Base-by-base conservation (phyloP, 148 eudicot genomes). In the Oxyria digyna region DNA sequence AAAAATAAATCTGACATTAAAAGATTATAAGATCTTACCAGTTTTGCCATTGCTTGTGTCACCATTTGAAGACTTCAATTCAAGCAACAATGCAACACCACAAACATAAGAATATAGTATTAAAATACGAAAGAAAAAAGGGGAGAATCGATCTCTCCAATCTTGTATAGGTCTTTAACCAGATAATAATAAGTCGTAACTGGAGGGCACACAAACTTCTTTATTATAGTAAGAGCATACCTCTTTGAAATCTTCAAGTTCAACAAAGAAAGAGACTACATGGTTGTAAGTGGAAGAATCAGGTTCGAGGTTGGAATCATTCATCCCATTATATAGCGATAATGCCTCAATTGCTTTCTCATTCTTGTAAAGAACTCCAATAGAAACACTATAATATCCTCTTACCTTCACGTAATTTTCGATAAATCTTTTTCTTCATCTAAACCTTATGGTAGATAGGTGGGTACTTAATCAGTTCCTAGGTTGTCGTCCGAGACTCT, bases 121-220 rank as follows among this genome's bases (percentile, higher is more conserved):
- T n/a, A n/a, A n/a, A n/a, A n/a, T n/a, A n/a, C n/a, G n/a, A n/a
- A n/a, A n/a, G n/a, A n/a, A n/a, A 79, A 73, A 43, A 93, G 73
- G 57, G 89, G 96, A 7, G 80, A 72, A 77, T 93, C 96, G 54
- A 93, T 77, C 81, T 88, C 86, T 55, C 87, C 95, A 14, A 78
- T 70, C 75, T 78, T 81, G 73, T 85, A 87, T 69, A 93, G 98
- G 52, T 92, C 95, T 48, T 81, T 85, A 43, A 78, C 96, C 37
- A 93, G 80, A 62, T 89, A 90, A 24, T 23, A 67, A 78, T 93
- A 93, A 23, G 95, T 88, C 69, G 71, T 75, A 74, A 81, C 69
- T 43, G 96, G 85, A 21, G 98, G 98, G 75, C 80, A 70, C 1
- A 50, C 81, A 46, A 77, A 85, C 77, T 68, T 76, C 75, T 74